Evolutionary conservation across 2,329 filamentous ascomycete species (phyloP).

Genomic region (Penicillium occitanis): DNA sequence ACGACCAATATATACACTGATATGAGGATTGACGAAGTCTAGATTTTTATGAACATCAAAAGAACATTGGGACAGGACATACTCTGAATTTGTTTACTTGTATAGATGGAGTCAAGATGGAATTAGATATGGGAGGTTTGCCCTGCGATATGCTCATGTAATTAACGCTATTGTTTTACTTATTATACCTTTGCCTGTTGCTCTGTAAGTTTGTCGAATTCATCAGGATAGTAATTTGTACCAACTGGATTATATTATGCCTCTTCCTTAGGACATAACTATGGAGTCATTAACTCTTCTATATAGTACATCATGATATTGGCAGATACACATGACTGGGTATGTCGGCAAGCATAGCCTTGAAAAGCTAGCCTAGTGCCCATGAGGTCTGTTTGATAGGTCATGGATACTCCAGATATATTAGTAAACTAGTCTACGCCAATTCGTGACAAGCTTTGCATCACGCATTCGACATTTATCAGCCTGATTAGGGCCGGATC

Average conservation of each 20-base stretch:
- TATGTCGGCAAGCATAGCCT: constrained; percentile 1
- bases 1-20: neutral
- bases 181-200: neutral
- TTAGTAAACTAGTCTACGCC: neutral
- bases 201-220: neutral
- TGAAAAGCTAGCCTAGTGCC: neutral
- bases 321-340: neutral
- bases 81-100: neutral
- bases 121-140: neutral
- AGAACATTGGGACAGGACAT: neutral
- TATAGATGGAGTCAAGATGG: constrained; percentile 12
- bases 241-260: neutral
- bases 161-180: neutral
- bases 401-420: neutral
- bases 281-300: neutral
- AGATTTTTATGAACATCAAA: constrained; percentile 1
- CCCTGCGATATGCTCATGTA: neutral
- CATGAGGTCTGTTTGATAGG: neutral
- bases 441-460: neutral
- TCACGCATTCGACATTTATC: neutral
- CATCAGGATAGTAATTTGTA: neutral
- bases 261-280: neutral
- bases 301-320: neutral
- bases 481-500: neutral
- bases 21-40: neutral